Evolutionary conservation across 768 basidiomycete genomes (phyloP), one percentile per base, ranked within the genome.

Genomic region (Kwoniella mangroviensis): DNA sequence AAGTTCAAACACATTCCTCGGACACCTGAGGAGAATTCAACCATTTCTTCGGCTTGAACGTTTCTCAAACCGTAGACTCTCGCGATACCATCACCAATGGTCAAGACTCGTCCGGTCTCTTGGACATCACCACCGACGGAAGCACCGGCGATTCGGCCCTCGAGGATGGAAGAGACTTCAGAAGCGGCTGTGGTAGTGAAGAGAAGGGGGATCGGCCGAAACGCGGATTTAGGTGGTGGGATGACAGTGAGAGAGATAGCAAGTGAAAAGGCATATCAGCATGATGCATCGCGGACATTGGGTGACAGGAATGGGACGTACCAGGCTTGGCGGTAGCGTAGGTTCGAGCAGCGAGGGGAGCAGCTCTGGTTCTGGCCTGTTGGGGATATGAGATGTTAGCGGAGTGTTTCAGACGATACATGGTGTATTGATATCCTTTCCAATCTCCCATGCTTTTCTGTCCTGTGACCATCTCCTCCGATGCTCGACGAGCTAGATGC

Each of bases 1-100:
- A 99, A 91, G 92, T 99, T 99, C 86, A 99, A 86, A 86, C 95
- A 98, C 97, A 99, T 99, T 88, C 97, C 97, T 84, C 97, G 95
- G 81, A 99, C 90, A 86, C 97, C 97, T 62, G 97, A 98, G 60
- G 96, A 93, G 89, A 99, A 99, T 89, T 99, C 97, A 89, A 99
- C 97, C 97, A 99, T 99, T 90, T 99, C 97, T 87, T 99, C 97
- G 94, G 85, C 81, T 87, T 98, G 97, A 81, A 99, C 97, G 84
- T 99, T 99, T 86, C 86, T 91, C 83, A 99, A 89, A 87, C 97
- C 97, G 83, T 95, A 98, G 81, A 99, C 95, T 89, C 97, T 95
- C 73, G 77, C 79, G 76, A 84, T 84, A 94, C 97, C 97, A 86
- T 99, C 97, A 93, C 95, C 94, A 81, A 97, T 94, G 85, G 94